Evolutionary conservation across 2,329 filamentous ascomycete genomes (phyloP).

Genomic region (Talaromyces atroroseus): DNA sequence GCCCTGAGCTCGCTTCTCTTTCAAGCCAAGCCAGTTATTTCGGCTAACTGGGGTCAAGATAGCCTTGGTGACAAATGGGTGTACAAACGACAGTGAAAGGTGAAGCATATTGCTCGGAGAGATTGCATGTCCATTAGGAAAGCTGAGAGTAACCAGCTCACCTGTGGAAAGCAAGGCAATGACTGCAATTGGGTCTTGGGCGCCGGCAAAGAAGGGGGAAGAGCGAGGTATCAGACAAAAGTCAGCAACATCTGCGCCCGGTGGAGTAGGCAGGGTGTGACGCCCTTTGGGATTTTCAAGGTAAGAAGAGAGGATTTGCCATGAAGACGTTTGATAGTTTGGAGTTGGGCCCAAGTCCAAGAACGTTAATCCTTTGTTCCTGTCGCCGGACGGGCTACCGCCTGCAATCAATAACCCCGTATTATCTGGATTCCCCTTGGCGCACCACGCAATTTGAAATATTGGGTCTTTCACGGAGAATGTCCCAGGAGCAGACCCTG

Average conservation of each 20-base stretch:
- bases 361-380: slow-evolving; percentile 75
- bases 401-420: slow-evolving; percentile 83
- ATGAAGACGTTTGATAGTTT: slow-evolving; percentile 83
- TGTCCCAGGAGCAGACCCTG: slow-evolving; percentile 43
- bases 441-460: slow-evolving; percentile 81
- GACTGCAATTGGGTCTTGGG: slow-evolving; percentile 84
- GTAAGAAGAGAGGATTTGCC: slow-evolving; percentile 74
- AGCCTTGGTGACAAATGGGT: slow-evolving; percentile 76
- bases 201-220: slow-evolving; percentile 80
- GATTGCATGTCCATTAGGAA: slow-evolving; percentile 86
- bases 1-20: slow-evolving; percentile 74
- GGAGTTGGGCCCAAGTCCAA: slow-evolving; percentile 85
- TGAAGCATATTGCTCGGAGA: slow-evolving; percentile 90
- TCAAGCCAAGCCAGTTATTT: slow-evolving; percentile 80
- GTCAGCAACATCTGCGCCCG: slow-evolving; percentile 69
- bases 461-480: slow-evolving; percentile 67
- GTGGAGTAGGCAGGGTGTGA: slow-evolving; percentile 67
- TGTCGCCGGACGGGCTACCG: slow-evolving; percentile 62
- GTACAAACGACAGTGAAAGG: slow-evolving; percentile 77
- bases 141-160: slow-evolving; percentile 82
- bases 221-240: slow-evolving; percentile 77
- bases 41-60: slow-evolving; percentile 70
- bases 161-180: slow-evolving; percentile 76
- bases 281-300: slow-evolving; percentile 70
- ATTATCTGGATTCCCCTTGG: slow-evolving; percentile 88